Base-by-base conservation (phyloP, 208 protist species). In the Acanthamoeba sp. region DNA sequence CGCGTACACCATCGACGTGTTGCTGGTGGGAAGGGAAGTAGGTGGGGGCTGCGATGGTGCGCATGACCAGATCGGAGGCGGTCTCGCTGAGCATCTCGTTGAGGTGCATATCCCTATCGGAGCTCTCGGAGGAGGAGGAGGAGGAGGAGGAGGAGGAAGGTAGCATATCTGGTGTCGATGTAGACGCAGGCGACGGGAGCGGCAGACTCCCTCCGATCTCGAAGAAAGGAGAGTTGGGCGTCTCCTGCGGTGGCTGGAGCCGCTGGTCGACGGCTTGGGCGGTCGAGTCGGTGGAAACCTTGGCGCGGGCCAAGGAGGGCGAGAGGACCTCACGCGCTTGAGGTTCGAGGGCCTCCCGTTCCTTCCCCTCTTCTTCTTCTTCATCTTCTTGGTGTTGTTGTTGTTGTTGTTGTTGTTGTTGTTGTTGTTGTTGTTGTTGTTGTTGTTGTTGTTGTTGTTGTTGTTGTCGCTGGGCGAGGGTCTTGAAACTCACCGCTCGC, bases 11-110 rank as follows among this genome's bases (percentile, higher is more conserved):
- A 38, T 96, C 95, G 5, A 96, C 95, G 59, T 92, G 95, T 48
- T 82, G 73, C 69, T 96, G 95, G 32, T 89, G 95, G n/a, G 59
- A 95, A n/a, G 95, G 95, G 85, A 96, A 96, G 73, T 94, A 96
- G 1, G 95, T 96, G 20, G 95, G 95, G 4, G 95, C 95, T 5
- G 95, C 94, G 50, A 73, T 95, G 6, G 95, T 96, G 32, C 95
- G 82, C 0, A 96, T 40, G 9, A 88, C 89, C 12, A 94, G 12
- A 69, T 94, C 91, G 22, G 40, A 87, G 14, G 78, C 78, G 34
- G 78, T n/a, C 38, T 93, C 91, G 42, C 78, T 93, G 34, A 91
- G 27, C 52, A 80, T 66, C 32, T 32, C 29, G 32, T 89, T 57
- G 32, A 48, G 6, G 3, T 10, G 42, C 42, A 10, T 3, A 48